These are phyloP conservation scores for Fusarium solani-melongenae DNA, from an alignment of 2,329 filamentous ascomycete genomes.

Conservation along the genomic window DNA sequence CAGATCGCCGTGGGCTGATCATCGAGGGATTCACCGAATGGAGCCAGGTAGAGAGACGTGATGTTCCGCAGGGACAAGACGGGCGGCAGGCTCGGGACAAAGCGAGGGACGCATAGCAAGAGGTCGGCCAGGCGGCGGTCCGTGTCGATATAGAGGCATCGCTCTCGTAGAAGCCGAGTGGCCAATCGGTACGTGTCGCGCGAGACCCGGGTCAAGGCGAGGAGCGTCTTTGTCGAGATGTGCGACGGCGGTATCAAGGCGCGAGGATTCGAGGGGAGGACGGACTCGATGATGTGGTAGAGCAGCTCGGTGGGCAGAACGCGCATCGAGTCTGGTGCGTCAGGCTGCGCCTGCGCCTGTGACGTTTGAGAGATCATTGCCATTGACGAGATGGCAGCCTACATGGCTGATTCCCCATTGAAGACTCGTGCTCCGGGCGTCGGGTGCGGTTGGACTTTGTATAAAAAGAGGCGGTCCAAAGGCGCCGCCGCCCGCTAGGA, in stretches of 20 bases:
- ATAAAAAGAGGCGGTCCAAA: neutral
- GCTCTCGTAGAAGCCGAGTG: constrained; percentile 54
- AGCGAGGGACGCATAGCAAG: constrained; percentile 48
- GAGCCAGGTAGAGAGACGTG: constrained; percentile 55
- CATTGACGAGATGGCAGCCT: constrained; percentile 1
- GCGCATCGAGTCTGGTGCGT: neutral
- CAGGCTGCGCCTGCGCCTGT: neutral
- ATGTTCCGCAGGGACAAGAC: constrained; percentile 47
- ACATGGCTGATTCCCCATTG: neutral
- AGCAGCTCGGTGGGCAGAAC: constrained; percentile 50
- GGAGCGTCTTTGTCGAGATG: constrained; percentile 55
- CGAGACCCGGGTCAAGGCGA: constrained; percentile 57
- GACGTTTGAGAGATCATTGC: constrained; percentile 15
- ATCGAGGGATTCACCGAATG: constrained; percentile 51
- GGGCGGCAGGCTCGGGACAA: constrained; percentile 45
- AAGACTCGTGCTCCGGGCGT: neutral
- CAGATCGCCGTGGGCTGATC: constrained; percentile 53
- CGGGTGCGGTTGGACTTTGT: neutral
- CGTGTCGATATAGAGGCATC: constrained; percentile 59
- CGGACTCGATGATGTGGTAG: constrained; percentile 49
- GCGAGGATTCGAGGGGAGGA: constrained; percentile 46
- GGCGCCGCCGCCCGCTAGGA: neutral
- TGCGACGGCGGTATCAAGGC: constrained; percentile 52
- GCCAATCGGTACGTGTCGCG: constrained; percentile 55
- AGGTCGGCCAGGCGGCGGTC: constrained; percentile 48